phyloP scores from a whole-genome alignment of 2,329 filamentous ascomycete species.

The Tolypocladium nubicola region DNA sequence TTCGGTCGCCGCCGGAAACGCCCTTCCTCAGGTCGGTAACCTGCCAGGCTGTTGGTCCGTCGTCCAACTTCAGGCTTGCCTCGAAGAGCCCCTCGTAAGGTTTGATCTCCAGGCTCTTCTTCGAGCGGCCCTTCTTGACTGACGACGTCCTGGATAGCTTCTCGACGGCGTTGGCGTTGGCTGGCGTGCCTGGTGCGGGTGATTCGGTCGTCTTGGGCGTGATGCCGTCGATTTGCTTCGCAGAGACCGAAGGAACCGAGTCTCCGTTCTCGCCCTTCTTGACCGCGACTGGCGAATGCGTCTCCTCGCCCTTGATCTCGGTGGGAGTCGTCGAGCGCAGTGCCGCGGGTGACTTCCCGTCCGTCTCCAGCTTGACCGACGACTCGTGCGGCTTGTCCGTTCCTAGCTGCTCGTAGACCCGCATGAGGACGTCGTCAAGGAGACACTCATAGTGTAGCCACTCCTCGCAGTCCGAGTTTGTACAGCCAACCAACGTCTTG shows the following conservation, averaged over 20 bases:
- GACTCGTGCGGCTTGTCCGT: constrained; percentile 31
- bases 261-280: constrained; percentile 34
- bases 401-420: constrained; percentile 39
- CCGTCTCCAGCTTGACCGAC: constrained; percentile 28
- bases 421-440: constrained; percentile 40
- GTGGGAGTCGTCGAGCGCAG: constrained; percentile 38
- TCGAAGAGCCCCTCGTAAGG: constrained; percentile 43
- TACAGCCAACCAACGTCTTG: constrained; percentile 47
- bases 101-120: constrained; percentile 24
- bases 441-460: constrained; percentile 58
- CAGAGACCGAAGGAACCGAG: constrained; percentile 16
- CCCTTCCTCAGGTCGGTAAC: constrained; percentile 39
- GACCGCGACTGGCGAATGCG: constrained; percentile 42
- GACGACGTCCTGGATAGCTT: constrained; percentile 14
- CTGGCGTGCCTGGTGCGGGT: constrained; percentile 18
- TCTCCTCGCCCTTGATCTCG: constrained; percentile 38
- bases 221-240: constrained; percentile 22
- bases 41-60: constrained; percentile 37
- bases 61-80: constrained; percentile 35
- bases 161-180: constrained; percentile 7
- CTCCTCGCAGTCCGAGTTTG: constrained; percentile 39
- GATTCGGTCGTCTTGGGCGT: constrained; percentile 19
- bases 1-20: constrained; percentile 36
- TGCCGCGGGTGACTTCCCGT: constrained; percentile 13
- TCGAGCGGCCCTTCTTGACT: constrained; percentile 27